Conservation (phyloP, 2,329 filamentous ascomycete species). For the Furcasterigmium furcatum region DNA sequence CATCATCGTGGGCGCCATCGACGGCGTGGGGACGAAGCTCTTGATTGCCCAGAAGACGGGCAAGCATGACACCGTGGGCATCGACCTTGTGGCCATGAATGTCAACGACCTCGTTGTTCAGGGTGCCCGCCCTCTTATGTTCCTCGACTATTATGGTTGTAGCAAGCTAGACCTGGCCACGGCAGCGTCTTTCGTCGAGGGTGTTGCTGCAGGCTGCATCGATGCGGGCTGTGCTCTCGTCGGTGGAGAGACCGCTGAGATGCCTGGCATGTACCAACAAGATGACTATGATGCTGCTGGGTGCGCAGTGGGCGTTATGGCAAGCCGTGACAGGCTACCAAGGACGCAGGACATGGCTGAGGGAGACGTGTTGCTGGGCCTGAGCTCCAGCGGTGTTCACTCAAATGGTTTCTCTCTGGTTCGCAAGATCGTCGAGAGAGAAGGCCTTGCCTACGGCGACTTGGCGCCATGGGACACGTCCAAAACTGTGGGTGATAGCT, state of each 20-base stretch:
- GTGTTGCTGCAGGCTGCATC: slow-evolving; percentile 83
- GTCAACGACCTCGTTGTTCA: slow-evolving; percentile 97
- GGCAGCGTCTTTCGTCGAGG: slow-evolving; percentile 83
- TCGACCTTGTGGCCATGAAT: slow-evolving; percentile 98
- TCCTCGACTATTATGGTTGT: slow-evolving; percentile 97
- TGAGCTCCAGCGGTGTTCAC: slow-evolving; percentile 84
- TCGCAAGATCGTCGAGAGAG: slow-evolving; percentile 76
- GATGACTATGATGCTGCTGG: slow-evolving; percentile 94
- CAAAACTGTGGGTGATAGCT: slow-evolving; percentile 65
- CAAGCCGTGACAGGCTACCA: slow-evolving; percentile 67
- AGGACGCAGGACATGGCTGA: slow-evolving; percentile 70
- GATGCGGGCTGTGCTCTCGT: slow-evolving; percentile 85
- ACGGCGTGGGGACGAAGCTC: slow-evolving; percentile 95
- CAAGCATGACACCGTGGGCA: slow-evolving; percentile 91
- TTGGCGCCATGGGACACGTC: slow-evolving; percentile 71
- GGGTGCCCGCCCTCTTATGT: slow-evolving; percentile 90
- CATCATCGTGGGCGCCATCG: slow-evolving; percentile 88
- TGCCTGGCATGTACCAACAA: slow-evolving; percentile 89
- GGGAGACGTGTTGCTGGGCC: slow-evolving; percentile 82
- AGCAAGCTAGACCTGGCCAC: slow-evolving; percentile 76
- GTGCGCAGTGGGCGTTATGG: slow-evolving; percentile 82
- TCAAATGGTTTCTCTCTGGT: slow-evolving; percentile 98
- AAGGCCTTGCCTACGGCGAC: slow-evolving; percentile 68
- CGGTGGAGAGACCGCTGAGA: slow-evolving; percentile 97
- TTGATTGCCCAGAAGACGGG: slow-evolving; percentile 89